Evolutionary conservation across 345 rosid species (phyloP).

Genomic region (Theobroma cacao): DNA sequence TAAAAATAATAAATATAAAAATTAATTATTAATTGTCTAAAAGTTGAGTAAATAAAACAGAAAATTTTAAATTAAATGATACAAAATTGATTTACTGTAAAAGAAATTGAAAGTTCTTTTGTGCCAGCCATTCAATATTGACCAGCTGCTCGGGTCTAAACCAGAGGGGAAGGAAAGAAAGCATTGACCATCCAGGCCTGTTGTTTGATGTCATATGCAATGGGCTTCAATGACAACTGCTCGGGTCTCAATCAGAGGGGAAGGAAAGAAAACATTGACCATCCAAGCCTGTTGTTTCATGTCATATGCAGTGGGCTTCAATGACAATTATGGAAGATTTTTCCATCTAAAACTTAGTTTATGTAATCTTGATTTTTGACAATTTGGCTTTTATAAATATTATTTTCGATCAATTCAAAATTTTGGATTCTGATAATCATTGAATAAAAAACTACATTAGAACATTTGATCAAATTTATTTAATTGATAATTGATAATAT

Average conservation of each 20-base stretch:
- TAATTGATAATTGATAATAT: too few relatives aligned
- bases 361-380: background rate
- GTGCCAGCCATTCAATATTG: background rate
- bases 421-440: background rate
- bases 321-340: background rate
- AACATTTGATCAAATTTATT: too few relatives aligned
- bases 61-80: too few relatives aligned
- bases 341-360: background rate
- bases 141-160: background rate
- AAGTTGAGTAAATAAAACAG: too few relatives aligned
- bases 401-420: background rate
- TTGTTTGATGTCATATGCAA: background rate
- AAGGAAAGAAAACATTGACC: background rate
- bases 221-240: background rate
- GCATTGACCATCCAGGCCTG: background rate
- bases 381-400: background rate
- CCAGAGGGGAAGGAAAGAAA: background rate
- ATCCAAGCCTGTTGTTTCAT: background rate
- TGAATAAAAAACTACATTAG: too few relatives aligned
- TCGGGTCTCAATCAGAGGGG: background rate
- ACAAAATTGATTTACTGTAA: too few relatives aligned
- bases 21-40: too few relatives aligned
- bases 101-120: background rate
- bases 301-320: background rate
- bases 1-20: too few relatives aligned